Evolutionary conservation across 1,284 basidiomycete species (phyloP), one percentile per base, ranked within the genome.

Genomic region (Rugosomyces carneus): DNA sequence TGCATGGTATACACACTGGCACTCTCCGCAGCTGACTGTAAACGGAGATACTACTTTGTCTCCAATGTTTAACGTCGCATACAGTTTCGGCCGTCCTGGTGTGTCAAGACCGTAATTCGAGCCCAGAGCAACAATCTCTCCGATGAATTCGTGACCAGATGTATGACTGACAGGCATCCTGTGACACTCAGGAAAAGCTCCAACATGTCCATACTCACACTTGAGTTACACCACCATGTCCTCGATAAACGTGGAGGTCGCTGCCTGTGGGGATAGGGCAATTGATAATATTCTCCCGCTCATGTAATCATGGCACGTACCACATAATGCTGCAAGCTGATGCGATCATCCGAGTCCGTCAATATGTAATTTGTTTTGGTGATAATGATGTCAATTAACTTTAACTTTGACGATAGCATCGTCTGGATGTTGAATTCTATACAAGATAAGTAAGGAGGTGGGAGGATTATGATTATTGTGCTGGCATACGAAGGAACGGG

Each of bases 41-140:
- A 94, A 95, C 0, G 93, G 89, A 1, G 87, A 83, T 11, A 94
- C 80, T n/a, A 94, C 88, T 52, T 81, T 80, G 62, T 93, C 87
- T 3, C 90, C 90, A 1, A 87, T 61, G 50, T 78, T 80, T 54
- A 93, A 77, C 8, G 72, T 79, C 2, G 77, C 70, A 50, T 89
- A 89, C 8, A 86, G 64, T 15, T 60, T 59, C 1, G 86, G 83
- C 38, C 86, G 70, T 34, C 68, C 75, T 32, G 67, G 54, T 0
- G 66, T 62, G 20, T 62, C 60, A 1, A 65, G 40, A 5, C 64
- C 65, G 57, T 86, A 91, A 53, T 66, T 83, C 2, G 71, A 63
- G 10, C 91, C 90, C 2, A 90, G 74, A 16, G 79, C 75, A 24
- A 89, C 68, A 16, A 95, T 76, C 59, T 82, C 78, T 19, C 93